A percentile compares a stretch with the other conserved stretches of the same genome.
Conservation (phyloP, 495 filamentous ascomycete genomes). For the Pyrenula aspistea region DNA sequence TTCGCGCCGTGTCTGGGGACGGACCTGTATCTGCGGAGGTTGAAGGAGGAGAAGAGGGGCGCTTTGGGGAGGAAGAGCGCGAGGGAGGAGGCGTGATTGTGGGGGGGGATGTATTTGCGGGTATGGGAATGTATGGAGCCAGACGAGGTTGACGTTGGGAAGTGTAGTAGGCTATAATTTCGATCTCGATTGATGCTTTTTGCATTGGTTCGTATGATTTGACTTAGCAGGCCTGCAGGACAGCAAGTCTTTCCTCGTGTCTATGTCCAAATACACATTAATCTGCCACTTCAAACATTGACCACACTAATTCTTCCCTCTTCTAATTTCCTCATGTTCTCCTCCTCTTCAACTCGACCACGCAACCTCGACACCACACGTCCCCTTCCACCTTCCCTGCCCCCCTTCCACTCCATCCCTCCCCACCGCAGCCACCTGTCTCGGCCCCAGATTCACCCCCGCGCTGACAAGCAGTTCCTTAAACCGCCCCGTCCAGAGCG, state of each 20-base stretch:
- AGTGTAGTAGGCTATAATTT: too few species aligned
- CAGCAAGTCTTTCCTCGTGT: too few species aligned
- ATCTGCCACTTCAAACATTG: neutral
- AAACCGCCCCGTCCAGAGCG: conserved; percentile 87
- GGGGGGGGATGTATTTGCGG: too few species aligned
- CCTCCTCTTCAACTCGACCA: neutral
- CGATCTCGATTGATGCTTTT: too few species aligned
- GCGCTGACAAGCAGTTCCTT: conserved; percentile 90
- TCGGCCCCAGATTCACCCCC: conserved; percentile 58
- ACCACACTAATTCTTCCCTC: neutral
- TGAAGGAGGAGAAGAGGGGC: conserved; percentile 6
- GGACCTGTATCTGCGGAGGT: conserved; percentile 15
- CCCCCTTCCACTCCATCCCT: neutral
- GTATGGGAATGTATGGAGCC: too few species aligned
- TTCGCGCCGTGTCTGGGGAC: conserved; percentile 37
- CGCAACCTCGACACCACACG: neutral
- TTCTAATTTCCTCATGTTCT: neutral
- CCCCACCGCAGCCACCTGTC: neutral
- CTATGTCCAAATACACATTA: too few species aligned
- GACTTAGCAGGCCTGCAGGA: too few species aligned
- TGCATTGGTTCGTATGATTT: too few species aligned
- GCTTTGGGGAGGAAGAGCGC: too few species aligned
- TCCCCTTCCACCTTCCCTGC: neutral
- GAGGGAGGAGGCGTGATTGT: too few species aligned
- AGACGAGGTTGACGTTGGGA: too few species aligned